Evolutionary conservation across 768 basidiomycete genomes (phyloP).

Genomic region (Termitomyces sp.): DNA sequence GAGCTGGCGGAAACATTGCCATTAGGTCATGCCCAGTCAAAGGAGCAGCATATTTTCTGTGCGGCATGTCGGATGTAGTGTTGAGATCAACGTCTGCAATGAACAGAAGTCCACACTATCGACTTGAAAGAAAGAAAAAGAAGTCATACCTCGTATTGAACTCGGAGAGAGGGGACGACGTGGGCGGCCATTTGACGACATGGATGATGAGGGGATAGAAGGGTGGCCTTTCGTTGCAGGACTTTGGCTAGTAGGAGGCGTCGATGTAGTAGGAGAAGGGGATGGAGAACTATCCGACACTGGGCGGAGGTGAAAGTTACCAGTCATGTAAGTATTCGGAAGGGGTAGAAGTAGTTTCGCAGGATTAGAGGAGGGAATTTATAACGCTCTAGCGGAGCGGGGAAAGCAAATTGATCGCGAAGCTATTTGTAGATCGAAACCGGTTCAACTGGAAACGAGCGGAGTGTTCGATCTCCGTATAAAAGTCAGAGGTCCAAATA

Average conservation of each 20-base stretch:
- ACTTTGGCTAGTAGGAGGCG: constrained; percentile 43
- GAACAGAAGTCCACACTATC: background rate
- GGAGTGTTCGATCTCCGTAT: constrained; percentile 16
- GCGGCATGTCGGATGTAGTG: constrained; percentile 42
- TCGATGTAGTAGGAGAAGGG: constrained; percentile 49
- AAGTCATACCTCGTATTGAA: constrained; percentile 51
- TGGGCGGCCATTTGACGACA: constrained; percentile 28
- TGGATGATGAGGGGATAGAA: constrained; percentile 22
- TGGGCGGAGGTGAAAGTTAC: constrained; percentile 52
- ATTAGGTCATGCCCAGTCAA: constrained; percentile 82
- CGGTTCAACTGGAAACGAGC: constrained; percentile 25
- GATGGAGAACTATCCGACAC: constrained; percentile 46
- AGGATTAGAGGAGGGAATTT: constrained; percentile 16
- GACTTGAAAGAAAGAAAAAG: background rate
- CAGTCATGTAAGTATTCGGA: constrained; percentile 12
- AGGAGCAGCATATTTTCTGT: constrained; percentile 68
- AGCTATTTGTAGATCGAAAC: constrained; percentile 27
- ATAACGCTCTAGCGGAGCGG: constrained; percentile 22
- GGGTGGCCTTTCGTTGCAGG: constrained; percentile 25
- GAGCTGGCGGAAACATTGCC: constrained; percentile 75
- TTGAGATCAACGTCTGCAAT: constrained; percentile 61
- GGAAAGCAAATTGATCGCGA: constrained; percentile 26
- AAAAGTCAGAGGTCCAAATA: constrained; percentile 14
- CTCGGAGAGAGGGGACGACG: constrained; percentile 64
- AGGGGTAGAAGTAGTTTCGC: constrained; percentile 14